Evolutionary conservation across 1,284 basidiomycete species (phyloP).

Genomic region (Tetrapyrgos nigripes): DNA sequence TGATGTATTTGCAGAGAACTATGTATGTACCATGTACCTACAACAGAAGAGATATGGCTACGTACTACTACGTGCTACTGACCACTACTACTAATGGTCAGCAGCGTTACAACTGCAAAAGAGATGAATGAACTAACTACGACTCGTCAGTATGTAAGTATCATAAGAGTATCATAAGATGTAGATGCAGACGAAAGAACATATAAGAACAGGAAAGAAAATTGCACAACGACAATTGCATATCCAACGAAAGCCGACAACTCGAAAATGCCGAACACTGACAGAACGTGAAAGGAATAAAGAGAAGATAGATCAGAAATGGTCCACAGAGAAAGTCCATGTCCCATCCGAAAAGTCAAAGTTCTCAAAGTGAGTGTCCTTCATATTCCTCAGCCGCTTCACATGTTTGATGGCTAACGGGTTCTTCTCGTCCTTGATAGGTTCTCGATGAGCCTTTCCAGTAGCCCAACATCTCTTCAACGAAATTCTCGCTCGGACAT

Average conservation of each 20-base stretch:
- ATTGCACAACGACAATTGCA: not conserved
- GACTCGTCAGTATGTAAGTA: not conserved
- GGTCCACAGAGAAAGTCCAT: constrained; percentile 95
- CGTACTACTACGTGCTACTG: not conserved
- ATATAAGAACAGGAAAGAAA: not conserved
- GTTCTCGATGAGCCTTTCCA: constrained; percentile 92
- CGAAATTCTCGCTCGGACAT: constrained; percentile 85
- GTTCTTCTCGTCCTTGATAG: constrained; percentile 85
- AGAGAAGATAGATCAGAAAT: constrained; percentile 65
- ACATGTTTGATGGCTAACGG: constrained; percentile 80
- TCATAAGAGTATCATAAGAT: not conserved
- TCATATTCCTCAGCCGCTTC: constrained; percentile 86
- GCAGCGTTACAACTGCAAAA: not conserved
- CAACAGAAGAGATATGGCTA: not conserved
- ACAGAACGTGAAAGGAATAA: not conserved
- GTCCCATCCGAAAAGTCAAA: constrained; percentile 85
- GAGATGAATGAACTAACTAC: not conserved
- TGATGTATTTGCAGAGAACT: not conserved
- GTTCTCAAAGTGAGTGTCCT: constrained; percentile 85
- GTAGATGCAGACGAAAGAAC: too few relatives aligned
- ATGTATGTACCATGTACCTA: not conserved
- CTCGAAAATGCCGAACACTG: too few relatives aligned
- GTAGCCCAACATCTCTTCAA: constrained; percentile 88
- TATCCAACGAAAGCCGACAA: not conserved
- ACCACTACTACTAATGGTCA: not conserved